phyloP scores from a whole-genome alignment of 2,329 filamentous ascomycete species.

The Ustulina deusta region DNA sequence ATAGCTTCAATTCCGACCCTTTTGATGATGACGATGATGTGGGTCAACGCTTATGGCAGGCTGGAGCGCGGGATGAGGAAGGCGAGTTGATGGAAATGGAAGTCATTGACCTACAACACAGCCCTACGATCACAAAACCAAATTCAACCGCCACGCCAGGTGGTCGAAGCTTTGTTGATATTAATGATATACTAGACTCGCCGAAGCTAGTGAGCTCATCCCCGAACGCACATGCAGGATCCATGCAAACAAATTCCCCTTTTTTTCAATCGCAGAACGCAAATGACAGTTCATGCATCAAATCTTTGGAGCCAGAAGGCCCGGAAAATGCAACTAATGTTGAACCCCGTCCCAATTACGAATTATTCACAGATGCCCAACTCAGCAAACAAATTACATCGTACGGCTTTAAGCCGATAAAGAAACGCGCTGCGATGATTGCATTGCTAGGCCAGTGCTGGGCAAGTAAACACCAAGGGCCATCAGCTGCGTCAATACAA shows the following conservation, averaged over 20 bases:
- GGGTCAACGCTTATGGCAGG: constrained; percentile 72
- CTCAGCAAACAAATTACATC: constrained; percentile 70
- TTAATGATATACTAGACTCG: constrained; percentile 47
- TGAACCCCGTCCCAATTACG: constrained; percentile 66
- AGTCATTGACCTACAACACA: constrained; percentile 65
- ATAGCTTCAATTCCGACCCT: constrained; percentile 55
- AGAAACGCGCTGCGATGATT: constrained; percentile 76
- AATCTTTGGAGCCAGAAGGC: background rate
- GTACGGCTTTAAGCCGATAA: constrained; percentile 80
- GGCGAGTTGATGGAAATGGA: constrained; percentile 74
- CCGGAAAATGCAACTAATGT: background rate
- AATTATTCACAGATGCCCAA: constrained; percentile 71
- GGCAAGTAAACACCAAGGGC: constrained; percentile 65
- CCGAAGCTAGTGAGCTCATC: constrained; percentile 33
- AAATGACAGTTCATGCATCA: background rate
- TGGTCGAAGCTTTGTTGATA: constrained; percentile 47
- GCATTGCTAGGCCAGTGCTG: constrained; percentile 77
- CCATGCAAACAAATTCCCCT: constrained; percentile 33
- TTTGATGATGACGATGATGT: constrained; percentile 54
- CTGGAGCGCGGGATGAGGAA: constrained; percentile 73
- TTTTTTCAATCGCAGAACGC: constrained; percentile 37
- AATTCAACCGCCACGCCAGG: constrained; percentile 10
- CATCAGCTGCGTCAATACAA: constrained; percentile 26
- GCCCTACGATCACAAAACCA: background rate
- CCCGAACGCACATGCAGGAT: constrained; percentile 5